phyloP scores from a whole-genome alignment of 2,329 filamentous ascomycete genomes.

The Bimuria novae-zelandiae region DNA sequence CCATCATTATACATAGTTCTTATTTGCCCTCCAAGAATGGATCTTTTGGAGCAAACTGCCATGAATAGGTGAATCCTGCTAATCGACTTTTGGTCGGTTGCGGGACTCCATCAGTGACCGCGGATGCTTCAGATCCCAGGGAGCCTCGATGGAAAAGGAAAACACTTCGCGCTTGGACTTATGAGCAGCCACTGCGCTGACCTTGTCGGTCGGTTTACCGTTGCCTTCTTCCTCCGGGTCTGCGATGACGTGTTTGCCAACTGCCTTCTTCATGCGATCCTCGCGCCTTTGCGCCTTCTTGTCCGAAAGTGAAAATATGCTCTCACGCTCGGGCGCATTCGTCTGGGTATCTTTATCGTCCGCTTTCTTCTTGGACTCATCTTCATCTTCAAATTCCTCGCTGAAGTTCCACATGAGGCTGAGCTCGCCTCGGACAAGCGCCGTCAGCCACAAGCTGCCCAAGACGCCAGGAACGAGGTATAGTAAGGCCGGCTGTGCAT shows the following conservation, averaged over 20 bases:
- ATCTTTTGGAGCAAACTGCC: no score
- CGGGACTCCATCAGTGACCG: no score
- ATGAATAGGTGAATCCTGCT: no score
- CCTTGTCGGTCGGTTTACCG: constrained; percentile 10
- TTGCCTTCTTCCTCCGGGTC: constrained; percentile 14
- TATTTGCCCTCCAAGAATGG: no score
- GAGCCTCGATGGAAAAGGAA: constrained; percentile 43
- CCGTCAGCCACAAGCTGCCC: constrained; percentile 74
- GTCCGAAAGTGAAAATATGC: constrained; percentile 35
- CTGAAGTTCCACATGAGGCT: constrained; percentile 79
- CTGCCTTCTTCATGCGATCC: constrained; percentile 16
- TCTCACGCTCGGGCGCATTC: constrained; percentile 16
- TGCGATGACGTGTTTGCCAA: constrained; percentile 18
- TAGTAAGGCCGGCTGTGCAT: constrained; percentile 86
- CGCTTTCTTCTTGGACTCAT: constrained; percentile 12
- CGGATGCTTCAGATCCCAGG: constrained; percentile 17
- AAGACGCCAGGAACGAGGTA: constrained; percentile 91
- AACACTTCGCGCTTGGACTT: constrained; percentile 36
- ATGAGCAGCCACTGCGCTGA: constrained; percentile 21
- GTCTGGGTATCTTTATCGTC: constrained; percentile 11
- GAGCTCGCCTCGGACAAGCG: constrained; percentile 71
- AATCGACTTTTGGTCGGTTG: no score
- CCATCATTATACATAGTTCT: no score
- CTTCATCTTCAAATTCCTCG: constrained; percentile 59
- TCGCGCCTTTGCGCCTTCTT: constrained; percentile 25